Conservation (phyloP, 2,329 filamentous ascomycete genomes). For the Cytospora mali region DNA sequence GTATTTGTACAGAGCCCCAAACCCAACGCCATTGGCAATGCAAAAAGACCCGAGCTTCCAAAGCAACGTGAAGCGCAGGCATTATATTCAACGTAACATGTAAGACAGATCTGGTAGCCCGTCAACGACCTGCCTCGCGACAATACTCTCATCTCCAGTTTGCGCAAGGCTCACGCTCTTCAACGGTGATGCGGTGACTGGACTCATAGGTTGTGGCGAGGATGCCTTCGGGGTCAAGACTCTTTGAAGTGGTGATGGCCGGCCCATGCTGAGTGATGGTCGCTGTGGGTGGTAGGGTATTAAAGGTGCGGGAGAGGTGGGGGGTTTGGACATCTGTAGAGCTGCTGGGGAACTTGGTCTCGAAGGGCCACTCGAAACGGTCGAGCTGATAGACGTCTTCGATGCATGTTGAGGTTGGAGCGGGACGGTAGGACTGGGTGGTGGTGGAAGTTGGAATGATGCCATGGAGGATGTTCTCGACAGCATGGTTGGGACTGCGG, state of each 20-base stretch:
- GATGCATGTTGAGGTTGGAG: conserved; percentile 17
- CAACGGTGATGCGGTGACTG: background rate
- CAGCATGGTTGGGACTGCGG: background rate
- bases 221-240: conserved; percentile 17
- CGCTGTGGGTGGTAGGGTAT: conserved; percentile 19
- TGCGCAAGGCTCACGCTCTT: conserved; percentile 18
- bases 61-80: background rate
- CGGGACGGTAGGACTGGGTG: conserved; percentile 14
- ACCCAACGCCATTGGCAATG: conserved; percentile 25
- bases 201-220: conserved; percentile 14
- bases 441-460: conserved; percentile 6
- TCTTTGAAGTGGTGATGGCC: conserved; percentile 24
- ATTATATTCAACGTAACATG: conserved; percentile 36
- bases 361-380: background rate
- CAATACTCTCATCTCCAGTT: conserved; percentile 22
- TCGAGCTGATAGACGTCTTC: conserved; percentile 15
- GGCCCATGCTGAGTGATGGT: conserved; percentile 20
- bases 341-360: conserved; percentile 17
- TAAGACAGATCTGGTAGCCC: conserved; percentile 40
- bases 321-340: conserved; percentile 12
- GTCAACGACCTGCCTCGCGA: conserved; percentile 32
- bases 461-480: conserved; percentile 16
- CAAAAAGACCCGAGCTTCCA: conserved; percentile 7
- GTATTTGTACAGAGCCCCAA: background rate
- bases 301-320: background rate